A percentile compares a stretch with the other conserved stretches of the same genome.
These are phyloP conservation scores for Neurospora discreta DNA, from an alignment of 495 filamentous ascomycete genomes.

Conservation along the genomic window DNA sequence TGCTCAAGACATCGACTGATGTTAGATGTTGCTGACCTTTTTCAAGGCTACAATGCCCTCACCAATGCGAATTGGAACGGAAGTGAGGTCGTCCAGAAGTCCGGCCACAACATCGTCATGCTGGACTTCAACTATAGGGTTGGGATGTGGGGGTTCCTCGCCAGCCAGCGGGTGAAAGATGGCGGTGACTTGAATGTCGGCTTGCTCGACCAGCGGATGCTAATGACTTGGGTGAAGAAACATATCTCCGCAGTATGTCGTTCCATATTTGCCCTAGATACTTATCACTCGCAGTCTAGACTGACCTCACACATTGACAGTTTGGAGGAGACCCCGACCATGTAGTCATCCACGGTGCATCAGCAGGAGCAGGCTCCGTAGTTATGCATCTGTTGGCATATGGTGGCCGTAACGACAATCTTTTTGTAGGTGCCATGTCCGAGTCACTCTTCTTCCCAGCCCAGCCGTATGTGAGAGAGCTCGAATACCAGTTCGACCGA, in stretches of 20 bases:
- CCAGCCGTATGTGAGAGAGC: conserved; percentile 25
- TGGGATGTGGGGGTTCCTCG: conserved; percentile 63
- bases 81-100: conserved; percentile 46
- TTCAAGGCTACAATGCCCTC: conserved; percentile 44
- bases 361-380: conserved; percentile 57
- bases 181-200: conserved; percentile 56
- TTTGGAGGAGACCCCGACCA: conserved; percentile 66
- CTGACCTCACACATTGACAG: conserved; percentile 15
- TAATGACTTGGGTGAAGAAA: conserved; percentile 57
- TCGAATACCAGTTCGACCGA: conserved; percentile 34
- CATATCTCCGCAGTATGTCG: conserved; percentile 44
- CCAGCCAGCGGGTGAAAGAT: conserved; percentile 44
- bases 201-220: conserved; percentile 56
- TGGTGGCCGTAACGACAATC: conserved; percentile 19
- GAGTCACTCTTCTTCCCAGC: conserved; percentile 37
- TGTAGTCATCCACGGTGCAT: conserved; percentile 61
- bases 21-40: not conserved
- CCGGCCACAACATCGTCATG: conserved; percentile 49
- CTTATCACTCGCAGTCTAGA: not conserved
- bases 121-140: conserved; percentile 70
- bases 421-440: conserved; percentile 30
- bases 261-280: not conserved
- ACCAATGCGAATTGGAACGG: conserved; percentile 60
- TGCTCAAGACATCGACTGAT: too few relatives aligned
- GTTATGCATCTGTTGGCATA: conserved; percentile 58